These are phyloP conservation scores for Colletotrichum gloeosporioides DNA, from an alignment of 2,329 filamentous ascomycete species.

Conservation along the genomic window DNA sequence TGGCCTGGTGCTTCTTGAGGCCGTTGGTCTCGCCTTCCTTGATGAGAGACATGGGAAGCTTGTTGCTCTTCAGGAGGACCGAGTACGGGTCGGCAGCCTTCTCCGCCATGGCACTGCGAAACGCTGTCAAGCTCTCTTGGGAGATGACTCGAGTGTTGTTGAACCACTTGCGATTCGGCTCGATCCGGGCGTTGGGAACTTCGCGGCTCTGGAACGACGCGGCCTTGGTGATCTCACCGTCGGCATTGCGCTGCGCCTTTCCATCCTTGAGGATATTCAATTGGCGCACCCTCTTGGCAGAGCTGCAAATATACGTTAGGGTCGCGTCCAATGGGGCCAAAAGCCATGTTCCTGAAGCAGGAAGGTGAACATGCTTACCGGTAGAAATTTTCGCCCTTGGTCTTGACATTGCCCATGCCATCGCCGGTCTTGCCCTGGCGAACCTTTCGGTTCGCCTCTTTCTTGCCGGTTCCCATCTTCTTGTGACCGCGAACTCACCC, in stretches of 20 bases:
- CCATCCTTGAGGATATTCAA: constrained; percentile 92
- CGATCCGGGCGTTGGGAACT: constrained; percentile 81
- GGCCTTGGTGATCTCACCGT: constrained; percentile 83
- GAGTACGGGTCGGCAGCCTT: constrained; percentile 90
- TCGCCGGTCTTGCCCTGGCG: constrained; percentile 85
- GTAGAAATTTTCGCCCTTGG: constrained; percentile 99
- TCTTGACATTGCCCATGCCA: constrained; percentile 89
- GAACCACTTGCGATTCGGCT: constrained; percentile 98
- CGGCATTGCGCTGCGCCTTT: constrained; percentile 79
- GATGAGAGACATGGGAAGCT: constrained; percentile 94
- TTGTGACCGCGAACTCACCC: constrained; percentile 16
- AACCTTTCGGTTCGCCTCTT: constrained; percentile 82
- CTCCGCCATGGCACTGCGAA: constrained; percentile 91
- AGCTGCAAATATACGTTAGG: constrained; percentile 32
- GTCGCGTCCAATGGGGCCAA: background rate
- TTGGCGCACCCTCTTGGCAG: constrained; percentile 86
- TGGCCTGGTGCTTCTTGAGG: constrained; percentile 89
- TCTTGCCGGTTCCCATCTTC: constrained; percentile 88
- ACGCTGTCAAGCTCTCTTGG: constrained; percentile 84
- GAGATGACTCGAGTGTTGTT: constrained; percentile 89
- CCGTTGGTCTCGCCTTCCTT: constrained; percentile 80
- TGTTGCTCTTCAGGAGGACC: constrained; percentile 95
- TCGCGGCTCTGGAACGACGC: constrained; percentile 86
- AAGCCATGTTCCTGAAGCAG: background rate
- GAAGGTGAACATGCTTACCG: constrained; percentile 56